phyloP scores from a whole-genome alignment of 148 eudicot species.

The Pharnaceum exiguum region DNA sequence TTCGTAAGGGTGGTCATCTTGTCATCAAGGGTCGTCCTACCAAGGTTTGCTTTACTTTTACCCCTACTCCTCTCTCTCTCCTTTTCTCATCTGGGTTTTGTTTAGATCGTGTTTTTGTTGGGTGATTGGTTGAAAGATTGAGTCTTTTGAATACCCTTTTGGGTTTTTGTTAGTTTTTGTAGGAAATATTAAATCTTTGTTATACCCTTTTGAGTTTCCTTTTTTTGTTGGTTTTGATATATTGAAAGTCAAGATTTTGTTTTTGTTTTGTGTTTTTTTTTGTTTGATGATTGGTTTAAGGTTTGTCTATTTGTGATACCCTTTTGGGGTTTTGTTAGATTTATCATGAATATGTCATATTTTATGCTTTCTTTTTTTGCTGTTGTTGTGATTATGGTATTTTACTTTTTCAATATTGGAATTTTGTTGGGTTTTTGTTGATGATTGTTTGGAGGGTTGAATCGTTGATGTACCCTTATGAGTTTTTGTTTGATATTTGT shows the following conservation, averaged over 20 bases:
- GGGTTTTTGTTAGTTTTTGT: too few species aligned
- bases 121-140: too few species aligned
- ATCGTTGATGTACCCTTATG: too few species aligned
- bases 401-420: too few species aligned
- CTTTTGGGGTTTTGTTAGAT: too few species aligned
- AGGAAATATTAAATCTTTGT: neutral
- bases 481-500: too few species aligned
- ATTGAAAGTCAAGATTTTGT: neutral
- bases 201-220: neutral
- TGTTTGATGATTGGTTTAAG: neutral
- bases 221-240: neutral
- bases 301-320: neutral
- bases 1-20: constrained; percentile 22
- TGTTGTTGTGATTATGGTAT: too few species aligned
- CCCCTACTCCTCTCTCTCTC: neutral
- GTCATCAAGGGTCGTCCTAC: constrained; percentile 27
- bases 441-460: too few species aligned
- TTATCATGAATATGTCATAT: too few species aligned
- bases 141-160: too few species aligned
- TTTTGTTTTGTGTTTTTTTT: neutral
- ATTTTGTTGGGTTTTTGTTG: too few species aligned
- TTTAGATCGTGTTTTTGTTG: neutral
- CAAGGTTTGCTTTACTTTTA: constrained; percentile 10
- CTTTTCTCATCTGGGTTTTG: neutral
- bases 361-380: too few species aligned